These are phyloP conservation scores for Erysiphe neolycopersici DNA, from an alignment of 2,329 filamentous ascomycete species.

Conservation along the genomic window DNA sequence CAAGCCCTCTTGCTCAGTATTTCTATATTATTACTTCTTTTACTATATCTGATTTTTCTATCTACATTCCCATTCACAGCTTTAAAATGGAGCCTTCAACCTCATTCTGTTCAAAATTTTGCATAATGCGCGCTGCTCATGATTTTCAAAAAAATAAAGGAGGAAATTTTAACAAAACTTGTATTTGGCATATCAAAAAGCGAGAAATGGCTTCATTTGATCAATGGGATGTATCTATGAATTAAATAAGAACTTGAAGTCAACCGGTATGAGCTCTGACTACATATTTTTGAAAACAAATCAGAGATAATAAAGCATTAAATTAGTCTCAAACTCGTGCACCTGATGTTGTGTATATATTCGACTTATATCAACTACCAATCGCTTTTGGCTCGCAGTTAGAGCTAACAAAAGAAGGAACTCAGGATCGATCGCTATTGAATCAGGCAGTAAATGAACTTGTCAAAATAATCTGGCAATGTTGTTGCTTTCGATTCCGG, in stretches of 20 bases:
- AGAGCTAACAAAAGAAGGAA: not conserved
- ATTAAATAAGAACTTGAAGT: not conserved
- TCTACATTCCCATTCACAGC: not conserved
- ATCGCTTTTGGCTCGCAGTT: not conserved
- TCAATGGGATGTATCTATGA: no score
- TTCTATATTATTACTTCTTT: no score
- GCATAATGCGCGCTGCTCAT: not conserved
- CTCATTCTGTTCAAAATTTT: not conserved
- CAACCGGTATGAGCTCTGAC: not conserved
- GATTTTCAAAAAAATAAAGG: not conserved
- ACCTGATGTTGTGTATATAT: not conserved
- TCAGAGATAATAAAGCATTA: not conserved
- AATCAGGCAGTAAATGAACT: not conserved
- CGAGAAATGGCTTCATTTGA: not conserved
- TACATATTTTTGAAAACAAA: not conserved
- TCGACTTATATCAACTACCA: not conserved
- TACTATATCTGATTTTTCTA: no score
- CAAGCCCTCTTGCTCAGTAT: no score
- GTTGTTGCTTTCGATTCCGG: not conserved
- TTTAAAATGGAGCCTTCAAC: not conserved
- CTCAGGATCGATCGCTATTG: not conserved
- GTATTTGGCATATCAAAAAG: not conserved
- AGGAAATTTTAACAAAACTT: not conserved
- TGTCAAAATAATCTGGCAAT: not conserved
- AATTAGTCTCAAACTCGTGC: not conserved